Evolutionary conservation across 2,329 filamentous ascomycete species (phyloP), one percentile per base, ranked within the genome.

Genomic region (Geoglossum cookeanum): DNA sequence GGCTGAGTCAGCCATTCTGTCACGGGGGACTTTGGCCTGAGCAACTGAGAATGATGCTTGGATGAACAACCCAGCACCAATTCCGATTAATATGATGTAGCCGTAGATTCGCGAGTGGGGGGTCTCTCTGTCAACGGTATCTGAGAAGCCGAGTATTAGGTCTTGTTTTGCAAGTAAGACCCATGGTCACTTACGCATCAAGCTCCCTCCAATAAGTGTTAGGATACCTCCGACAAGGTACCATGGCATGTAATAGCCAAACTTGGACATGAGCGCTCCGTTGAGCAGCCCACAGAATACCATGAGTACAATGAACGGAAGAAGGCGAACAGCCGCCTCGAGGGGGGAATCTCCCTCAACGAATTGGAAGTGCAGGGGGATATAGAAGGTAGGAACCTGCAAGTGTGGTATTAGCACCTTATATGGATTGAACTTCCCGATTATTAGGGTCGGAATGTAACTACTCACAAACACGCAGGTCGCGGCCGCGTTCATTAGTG

Each of bases 311-410:
- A 60, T 53, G 32, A 60, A 58, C 1, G 59, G 59, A 9, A 60
- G 59, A 0, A 70, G 61, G 0, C 65, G 65, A 1, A 70, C 65
- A 1, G 65, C 65, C 8, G 72, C 68, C 11, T 69, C 59, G 2
- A 75, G 61, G 0, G 72, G 66, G 0, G 61, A 64, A 47, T 75
- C 74, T 4, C 71, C 71, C 2, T 66, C 68, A 0, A 69, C 69
- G 62, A 79, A 80, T 58, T 76, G 73, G 64, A 79, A 79, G 65
- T 72, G 78, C 0, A 79, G 65, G 0, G 78, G 77, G 6, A 75
- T 72, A 64, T 76, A 80, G 65, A 79, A 80, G 6, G 75, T 67
- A 0, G 68, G 67, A 55, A 49, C 6, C 47, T 49, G 15, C 29
- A 11, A 22, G 22, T 1, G 22, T 22, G 22, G 22, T 22, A 22